Conservation (phyloP, 257 asterid species). For the Misopates orontium region DNA sequence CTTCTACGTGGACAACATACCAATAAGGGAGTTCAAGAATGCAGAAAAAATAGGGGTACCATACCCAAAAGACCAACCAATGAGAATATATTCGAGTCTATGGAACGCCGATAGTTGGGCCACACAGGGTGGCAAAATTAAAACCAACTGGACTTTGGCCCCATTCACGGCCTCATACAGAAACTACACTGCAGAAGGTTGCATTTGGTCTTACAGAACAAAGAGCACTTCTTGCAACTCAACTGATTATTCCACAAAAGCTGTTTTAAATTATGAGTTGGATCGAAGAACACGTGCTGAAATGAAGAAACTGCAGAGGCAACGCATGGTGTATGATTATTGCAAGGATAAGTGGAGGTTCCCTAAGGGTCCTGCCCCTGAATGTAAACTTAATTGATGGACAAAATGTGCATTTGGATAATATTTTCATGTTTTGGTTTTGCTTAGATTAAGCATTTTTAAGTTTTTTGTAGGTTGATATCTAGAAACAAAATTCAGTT, state of each 20-base stretch:
- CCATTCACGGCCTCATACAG: constrained; percentile 70
- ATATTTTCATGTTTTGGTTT: too few relatives aligned
- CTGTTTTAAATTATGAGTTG: constrained; percentile 47
- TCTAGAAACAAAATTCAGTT: too few relatives aligned
- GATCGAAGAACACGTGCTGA: constrained; percentile 39
- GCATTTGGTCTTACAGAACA: constrained; percentile 57
- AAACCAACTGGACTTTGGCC: constrained; percentile 72
- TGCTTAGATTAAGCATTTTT: too few relatives aligned
- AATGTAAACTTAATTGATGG: constrained; percentile 39
- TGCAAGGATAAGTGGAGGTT: constrained; percentile 76
- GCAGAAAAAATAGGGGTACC: constrained; percentile 53
- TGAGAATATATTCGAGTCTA: constrained; percentile 71
- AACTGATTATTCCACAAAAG: constrained; percentile 18
- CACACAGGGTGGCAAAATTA: constrained; percentile 68
- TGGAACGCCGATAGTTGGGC: constrained; percentile 93
- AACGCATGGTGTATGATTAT: constrained; percentile 71
- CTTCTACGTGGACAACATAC: constrained; percentile 57
- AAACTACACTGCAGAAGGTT: constrained; percentile 50
- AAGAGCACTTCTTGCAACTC: constrained; percentile 42
- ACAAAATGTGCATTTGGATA: too few relatives aligned
- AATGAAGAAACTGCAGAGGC: constrained; percentile 53
- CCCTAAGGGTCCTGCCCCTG: constrained; percentile 61
- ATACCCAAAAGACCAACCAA: constrained; percentile 59
- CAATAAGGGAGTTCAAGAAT: constrained; percentile 73
- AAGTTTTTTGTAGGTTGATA: background rate